Evolutionary conservation across 1,139 yeast species (phyloP).

Genomic region (Geotrichum reessii): DNA sequence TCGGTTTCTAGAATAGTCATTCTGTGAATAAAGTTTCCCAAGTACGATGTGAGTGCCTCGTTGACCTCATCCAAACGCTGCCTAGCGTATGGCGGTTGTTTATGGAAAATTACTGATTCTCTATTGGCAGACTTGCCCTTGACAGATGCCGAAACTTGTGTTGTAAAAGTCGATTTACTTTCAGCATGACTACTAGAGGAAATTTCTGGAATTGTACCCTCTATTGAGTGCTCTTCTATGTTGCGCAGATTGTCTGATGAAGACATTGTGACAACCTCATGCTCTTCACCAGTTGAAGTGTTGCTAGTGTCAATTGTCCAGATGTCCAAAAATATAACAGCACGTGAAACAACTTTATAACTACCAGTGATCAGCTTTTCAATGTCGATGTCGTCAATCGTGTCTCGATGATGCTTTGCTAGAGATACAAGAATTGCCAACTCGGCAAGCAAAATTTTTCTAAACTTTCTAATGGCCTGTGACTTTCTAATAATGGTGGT

Average conservation of each 20-base stretch:
- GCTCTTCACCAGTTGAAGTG: not conserved
- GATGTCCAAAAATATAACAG: conserved; percentile 63
- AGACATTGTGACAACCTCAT: not conserved
- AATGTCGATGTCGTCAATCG: conserved; percentile 58
- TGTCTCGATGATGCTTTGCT: conserved; percentile 76
- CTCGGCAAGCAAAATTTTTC: conserved; percentile 80
- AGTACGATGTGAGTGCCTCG: conserved; percentile 60
- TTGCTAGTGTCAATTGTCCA: conserved; percentile 46
- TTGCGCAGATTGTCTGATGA: not conserved
- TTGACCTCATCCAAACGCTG: conserved; percentile 70
- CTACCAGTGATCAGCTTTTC: conserved; percentile 68
- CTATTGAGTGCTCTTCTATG: not conserved
- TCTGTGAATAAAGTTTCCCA: conserved; percentile 45
- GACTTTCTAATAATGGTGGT: conserved; percentile 67
- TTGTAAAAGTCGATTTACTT: not conserved
- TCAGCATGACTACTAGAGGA: not conserved
- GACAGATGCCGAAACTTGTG: not conserved
- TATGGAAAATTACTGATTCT: conserved; percentile 31
- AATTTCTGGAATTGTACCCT: not conserved
- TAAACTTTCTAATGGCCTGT: conserved; percentile 62
- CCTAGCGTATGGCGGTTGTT: conserved; percentile 60
- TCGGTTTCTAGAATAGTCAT: conserved; percentile 30
- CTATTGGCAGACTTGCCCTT: conserved; percentile 19
- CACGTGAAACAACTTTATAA: conserved; percentile 66
- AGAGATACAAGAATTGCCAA: conserved; percentile 84